Base-by-base conservation (phyloP, 1,284 basidiomycete genomes). In the Trichosporon sp. region DNA sequence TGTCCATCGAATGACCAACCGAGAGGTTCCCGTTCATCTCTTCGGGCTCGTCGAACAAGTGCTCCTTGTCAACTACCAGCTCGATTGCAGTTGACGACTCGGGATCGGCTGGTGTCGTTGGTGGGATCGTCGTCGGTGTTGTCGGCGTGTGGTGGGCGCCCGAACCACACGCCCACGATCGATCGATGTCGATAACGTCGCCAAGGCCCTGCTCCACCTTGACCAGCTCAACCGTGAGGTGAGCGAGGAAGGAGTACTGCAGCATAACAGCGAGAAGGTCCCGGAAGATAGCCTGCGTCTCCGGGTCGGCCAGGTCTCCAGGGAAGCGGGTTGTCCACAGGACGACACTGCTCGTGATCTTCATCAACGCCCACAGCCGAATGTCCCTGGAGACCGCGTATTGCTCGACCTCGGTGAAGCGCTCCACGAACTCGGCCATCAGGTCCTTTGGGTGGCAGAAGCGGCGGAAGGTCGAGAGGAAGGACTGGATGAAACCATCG, bases 391-490 rank as follows among this genome's bases (percentile, higher is more conserved):
- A 73, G 11, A 80, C 73, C 11, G 73, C 74, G 67, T 77, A 77
- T 12, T 68, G 62, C 64, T 77, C 74, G 8, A 81, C 72, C 62
- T 80, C 76, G 35, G 72, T 65, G 70, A 79, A 77, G 29, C 80
- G 73, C 4, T 76, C 73, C 13, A 76, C 68, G 56, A 83, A 78
- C 69, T 79, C 76, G 4, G 70, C 67, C 73, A 84, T 77, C 15
- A 84, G 47, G 1, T 80, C 77, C 1, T 63, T 63, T 2, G 83
- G 80, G 5, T 71, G 68, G 25, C 76, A 78, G 65, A 83, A 84
- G 0, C 83, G 77, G 1, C 83, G 78, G 68, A 80, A 84, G 0
- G 77, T 79, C 69, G 81, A 69, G 71, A 82, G 79, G 69, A 84
- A 84, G 8, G 78, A 70, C 21, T 73, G 71, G 12, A 81, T 73